Conservation (phyloP, 208 protist species). For the Phytomonas francai region DNA sequence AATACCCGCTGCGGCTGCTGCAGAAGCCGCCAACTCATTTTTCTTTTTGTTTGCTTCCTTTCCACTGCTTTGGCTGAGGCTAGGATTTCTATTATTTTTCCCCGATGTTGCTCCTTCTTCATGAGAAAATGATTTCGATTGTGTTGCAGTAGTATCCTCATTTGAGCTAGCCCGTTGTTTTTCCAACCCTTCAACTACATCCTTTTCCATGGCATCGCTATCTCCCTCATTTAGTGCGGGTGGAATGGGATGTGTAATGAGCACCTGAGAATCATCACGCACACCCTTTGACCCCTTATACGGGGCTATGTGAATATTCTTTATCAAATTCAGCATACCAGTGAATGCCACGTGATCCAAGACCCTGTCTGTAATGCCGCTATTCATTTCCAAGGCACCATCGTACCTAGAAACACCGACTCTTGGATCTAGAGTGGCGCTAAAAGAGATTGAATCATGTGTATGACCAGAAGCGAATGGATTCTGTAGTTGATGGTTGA, state of each 20-base stretch:
- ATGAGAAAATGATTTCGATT: background rate
- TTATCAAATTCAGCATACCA: background rate
- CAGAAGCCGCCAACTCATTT: background rate
- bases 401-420: background rate
- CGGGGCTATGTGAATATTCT: background rate
- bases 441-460: background rate
- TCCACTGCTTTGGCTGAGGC: background rate
- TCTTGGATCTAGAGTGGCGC: background rate
- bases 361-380: background rate
- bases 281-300: background rate
- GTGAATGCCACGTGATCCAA: background rate
- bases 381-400: background rate
- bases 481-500: background rate
- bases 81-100: background rate
- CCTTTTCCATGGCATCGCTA: background rate
- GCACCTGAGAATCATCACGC: background rate
- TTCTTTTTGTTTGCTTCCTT: conserved; percentile 4
- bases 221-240: background rate
- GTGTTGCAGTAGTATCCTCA: background rate
- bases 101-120: background rate
- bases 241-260: background rate
- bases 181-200: background rate
- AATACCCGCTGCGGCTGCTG: background rate
- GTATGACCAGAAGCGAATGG: background rate
- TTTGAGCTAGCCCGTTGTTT: background rate